Conservation (phyloP, 345 rosid species). For the Abelmoschus esculentus region DNA sequence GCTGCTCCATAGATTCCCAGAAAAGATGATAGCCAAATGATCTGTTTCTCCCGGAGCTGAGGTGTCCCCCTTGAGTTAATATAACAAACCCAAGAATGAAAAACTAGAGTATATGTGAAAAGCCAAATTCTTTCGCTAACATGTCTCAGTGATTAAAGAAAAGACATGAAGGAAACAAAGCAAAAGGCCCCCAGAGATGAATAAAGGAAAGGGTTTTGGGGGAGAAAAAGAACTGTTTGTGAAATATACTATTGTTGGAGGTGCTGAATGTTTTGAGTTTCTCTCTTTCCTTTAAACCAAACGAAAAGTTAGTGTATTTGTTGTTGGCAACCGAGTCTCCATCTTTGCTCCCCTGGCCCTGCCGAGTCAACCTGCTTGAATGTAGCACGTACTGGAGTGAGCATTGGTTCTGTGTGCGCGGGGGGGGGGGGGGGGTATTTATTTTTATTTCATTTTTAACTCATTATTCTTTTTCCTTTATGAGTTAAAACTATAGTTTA, state of each 20-base stretch:
- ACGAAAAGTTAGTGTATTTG: background rate
- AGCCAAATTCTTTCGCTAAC: background rate
- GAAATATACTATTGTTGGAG: background rate
- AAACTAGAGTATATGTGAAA: background rate
- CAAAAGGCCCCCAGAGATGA: background rate
- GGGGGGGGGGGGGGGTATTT: no score
- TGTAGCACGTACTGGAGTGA: slow-evolving; percentile 2
- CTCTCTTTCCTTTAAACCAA: background rate
- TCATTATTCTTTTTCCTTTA: no score
- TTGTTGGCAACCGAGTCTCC: background rate
- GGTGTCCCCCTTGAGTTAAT: background rate
- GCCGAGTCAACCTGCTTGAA: background rate
- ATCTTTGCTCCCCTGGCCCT: slow-evolving; percentile 2
- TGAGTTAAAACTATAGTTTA: no score
- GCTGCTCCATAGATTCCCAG: slow-evolving; percentile 59
- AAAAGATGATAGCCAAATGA: background rate
- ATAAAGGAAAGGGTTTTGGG: slow-evolving; percentile 6
- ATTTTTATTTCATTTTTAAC: no score
- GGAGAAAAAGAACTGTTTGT: background rate
- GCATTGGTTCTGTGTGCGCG: background rate
- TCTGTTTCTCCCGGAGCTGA: slow-evolving; percentile 1
- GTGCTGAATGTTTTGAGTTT: slow-evolving; percentile 2
- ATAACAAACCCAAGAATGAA: background rate
- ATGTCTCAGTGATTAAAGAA: background rate
- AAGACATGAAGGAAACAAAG: background rate